Base-by-base conservation (phyloP, 192 early-diverging fungal genomes). In the Coemansia sp. region DNA sequence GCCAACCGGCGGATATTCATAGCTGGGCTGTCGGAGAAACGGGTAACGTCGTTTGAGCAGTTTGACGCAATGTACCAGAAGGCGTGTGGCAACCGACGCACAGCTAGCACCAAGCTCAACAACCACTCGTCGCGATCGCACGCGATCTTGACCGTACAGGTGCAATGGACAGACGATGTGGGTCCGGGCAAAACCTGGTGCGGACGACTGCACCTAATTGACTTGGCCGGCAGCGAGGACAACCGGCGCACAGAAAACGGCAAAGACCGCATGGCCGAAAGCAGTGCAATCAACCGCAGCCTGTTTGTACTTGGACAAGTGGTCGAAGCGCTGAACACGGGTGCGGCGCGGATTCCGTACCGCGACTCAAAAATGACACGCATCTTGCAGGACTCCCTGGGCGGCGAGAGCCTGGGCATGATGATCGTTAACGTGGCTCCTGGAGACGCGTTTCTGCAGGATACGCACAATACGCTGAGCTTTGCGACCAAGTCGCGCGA, bases 401-500 rank as follows among this genome's bases (percentile, higher is more conserved):
- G 86, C 36, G 89, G 89, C 11, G 89, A 91, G 66, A 87, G 86
- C 58, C 78, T 80, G n/a, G 85, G 84, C 4, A 84, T 86, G 7
- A 91, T 91, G 89, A 87, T 91, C 51, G 83, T 84, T 8, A 85
- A 85, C 53, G 84, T 89, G 20, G 83, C 83, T 9, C 85, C 87
- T 4, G 79, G 81, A 10, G 68, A 74, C 10, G 60, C 71, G 15
- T 82, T 85, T 50, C 86, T 74, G 38, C 87, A 88, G 51, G 89
- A 91, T 58, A 89, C 89, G 4, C 70, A 84, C 30, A 88, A 88
- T 59, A 89, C 89, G 15, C 70, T 91, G 0, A 89, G 78, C 53
- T 85, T 87, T 78, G 85, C 84, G 0, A 73, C 70, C 12, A 80
- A 82, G 36, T 82, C 84, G 22, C 74, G 75, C n/a, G 55, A 67